Evolutionary conservation across 176 grass and related monocot species (phyloP).

Genomic region (Oryza meyeriana): DNA sequence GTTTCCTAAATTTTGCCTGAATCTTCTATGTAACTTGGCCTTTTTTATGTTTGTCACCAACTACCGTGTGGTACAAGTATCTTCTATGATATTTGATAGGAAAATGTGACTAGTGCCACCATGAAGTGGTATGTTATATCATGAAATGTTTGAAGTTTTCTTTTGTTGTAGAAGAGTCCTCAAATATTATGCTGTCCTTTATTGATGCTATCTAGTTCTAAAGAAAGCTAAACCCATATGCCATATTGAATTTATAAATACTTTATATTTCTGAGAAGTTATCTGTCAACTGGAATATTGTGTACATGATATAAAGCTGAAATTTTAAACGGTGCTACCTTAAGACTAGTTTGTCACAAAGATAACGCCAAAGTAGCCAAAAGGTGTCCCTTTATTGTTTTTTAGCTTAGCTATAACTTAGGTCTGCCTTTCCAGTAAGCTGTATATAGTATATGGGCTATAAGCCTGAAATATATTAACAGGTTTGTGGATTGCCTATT

Average conservation of each 20-base stretch:
- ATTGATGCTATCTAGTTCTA: conserved; percentile 6
- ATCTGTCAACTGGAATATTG: not conserved
- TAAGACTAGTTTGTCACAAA: not conserved
- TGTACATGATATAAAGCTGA: conserved; percentile 8
- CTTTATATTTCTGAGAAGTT: conserved; percentile 1
- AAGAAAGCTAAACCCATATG: conserved; percentile 14
- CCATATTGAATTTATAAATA: not conserved
- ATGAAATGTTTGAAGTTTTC: conserved; percentile 17
- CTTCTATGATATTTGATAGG: not conserved
- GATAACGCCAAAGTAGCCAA: not conserved
- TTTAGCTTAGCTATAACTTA: conserved; percentile 20
- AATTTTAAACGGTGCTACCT: conserved; percentile 11
- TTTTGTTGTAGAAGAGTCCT: conserved; percentile 8
- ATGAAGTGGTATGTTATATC: not conserved
- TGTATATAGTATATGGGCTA: conserved; percentile 3
- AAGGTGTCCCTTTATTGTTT: not conserved
- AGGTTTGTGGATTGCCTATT: not conserved
- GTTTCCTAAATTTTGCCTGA: not conserved
- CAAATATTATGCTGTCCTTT: conserved; percentile 14
- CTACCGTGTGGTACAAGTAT: not conserved
- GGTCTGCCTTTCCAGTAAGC: not conserved
- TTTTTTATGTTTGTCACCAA: not conserved
- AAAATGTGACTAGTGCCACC: not conserved
- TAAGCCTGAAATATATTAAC: not conserved
- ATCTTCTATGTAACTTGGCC: not conserved